phyloP scores from a whole-genome alignment of 768 basidiomycete species.

The Coprinellus micaceus region DNA sequence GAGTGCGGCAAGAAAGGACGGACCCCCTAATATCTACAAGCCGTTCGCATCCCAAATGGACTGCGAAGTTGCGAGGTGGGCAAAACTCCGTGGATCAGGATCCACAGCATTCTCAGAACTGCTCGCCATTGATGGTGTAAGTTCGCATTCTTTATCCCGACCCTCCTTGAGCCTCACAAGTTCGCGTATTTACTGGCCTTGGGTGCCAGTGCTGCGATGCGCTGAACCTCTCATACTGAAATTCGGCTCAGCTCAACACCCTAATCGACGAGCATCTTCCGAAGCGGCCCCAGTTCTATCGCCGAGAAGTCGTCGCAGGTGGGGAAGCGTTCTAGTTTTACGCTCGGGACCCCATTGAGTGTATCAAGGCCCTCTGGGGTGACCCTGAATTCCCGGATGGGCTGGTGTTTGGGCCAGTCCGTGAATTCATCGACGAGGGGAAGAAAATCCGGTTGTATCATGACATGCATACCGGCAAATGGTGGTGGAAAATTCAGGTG shows the following conservation, averaged over 20 bases:
- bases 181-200: background rate
- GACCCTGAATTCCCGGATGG: slow-evolving; percentile 29
- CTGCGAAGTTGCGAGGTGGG: slow-evolving; percentile 40
- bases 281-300: slow-evolving; percentile 20
- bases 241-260: slow-evolving; percentile 22
- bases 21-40: too few relatives aligned
- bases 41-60: slow-evolving; percentile 34
- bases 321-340: slow-evolving; percentile 30
- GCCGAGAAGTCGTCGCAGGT: slow-evolving; percentile 22
- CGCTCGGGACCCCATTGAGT: slow-evolving; percentile 33
- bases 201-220: slow-evolving; percentile 19
- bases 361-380: slow-evolving; percentile 30
- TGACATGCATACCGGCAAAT: slow-evolving; percentile 46
- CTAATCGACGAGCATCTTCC: slow-evolving; percentile 26
- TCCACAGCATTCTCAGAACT: slow-evolving; percentile 37
- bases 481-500: slow-evolving; percentile 53
- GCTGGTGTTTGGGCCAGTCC: slow-evolving; percentile 32
- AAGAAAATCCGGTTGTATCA: slow-evolving; percentile 27
- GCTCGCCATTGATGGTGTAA: slow-evolving; percentile 35
- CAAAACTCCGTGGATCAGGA: slow-evolving; percentile 30
- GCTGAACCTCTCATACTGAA: slow-evolving; percentile 26
- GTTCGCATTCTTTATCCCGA: too few relatives aligned
- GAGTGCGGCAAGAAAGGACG: too few relatives aligned
- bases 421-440: slow-evolving; percentile 30
- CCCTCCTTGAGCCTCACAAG: too few relatives aligned